phyloP scores from a whole-genome alignment of 192 early-diverging fungal species.

The Linnemannia zychae region DNA sequence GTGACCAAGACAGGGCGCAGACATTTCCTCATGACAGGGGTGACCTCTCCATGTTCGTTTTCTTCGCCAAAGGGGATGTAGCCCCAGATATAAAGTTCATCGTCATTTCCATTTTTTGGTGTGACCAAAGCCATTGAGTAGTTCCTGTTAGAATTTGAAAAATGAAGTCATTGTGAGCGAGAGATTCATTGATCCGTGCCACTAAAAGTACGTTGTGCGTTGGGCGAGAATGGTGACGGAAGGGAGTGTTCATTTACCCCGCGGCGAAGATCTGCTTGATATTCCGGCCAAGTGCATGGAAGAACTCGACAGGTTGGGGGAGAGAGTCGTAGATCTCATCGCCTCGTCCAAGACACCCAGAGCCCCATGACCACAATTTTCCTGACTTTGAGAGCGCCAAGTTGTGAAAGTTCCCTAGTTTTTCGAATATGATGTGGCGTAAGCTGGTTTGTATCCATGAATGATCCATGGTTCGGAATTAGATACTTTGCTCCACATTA shows the following conservation, averaged over 20 bases:
- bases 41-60: slow-evolving; percentile 23
- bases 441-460: not conserved
- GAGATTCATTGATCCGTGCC: not conserved
- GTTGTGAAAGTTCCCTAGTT: slow-evolving; percentile 50
- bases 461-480: not conserved
- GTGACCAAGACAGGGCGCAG: slow-evolving; percentile 45
- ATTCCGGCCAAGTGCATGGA: slow-evolving; percentile 38
- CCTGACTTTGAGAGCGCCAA: slow-evolving; percentile 44
- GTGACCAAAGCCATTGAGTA: slow-evolving; percentile 43
- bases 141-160: slow-evolving; percentile 25
- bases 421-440: not conserved
- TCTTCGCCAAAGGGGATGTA: slow-evolving; percentile 53
- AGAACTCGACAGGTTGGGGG: slow-evolving; percentile 54
- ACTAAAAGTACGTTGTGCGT: not conserved
- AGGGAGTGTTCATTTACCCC: too few relatives aligned
- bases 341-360: slow-evolving; percentile 46
- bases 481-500: slow-evolving; percentile 8
- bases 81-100: slow-evolving; percentile 55
- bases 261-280: slow-evolving; percentile 53
- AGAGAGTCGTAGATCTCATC: slow-evolving; percentile 53
- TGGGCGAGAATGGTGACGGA: too few relatives aligned
- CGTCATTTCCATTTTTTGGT: slow-evolving; percentile 43
- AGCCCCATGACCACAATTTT: slow-evolving; percentile 56
- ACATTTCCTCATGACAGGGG: slow-evolving; percentile 45
- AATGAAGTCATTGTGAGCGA: not conserved